A percentile compares a stretch with the other conserved stretches of the same genome.
Conservation (phyloP, 352 stramenopile genomes). For the Globisporangium parvum region DNA sequence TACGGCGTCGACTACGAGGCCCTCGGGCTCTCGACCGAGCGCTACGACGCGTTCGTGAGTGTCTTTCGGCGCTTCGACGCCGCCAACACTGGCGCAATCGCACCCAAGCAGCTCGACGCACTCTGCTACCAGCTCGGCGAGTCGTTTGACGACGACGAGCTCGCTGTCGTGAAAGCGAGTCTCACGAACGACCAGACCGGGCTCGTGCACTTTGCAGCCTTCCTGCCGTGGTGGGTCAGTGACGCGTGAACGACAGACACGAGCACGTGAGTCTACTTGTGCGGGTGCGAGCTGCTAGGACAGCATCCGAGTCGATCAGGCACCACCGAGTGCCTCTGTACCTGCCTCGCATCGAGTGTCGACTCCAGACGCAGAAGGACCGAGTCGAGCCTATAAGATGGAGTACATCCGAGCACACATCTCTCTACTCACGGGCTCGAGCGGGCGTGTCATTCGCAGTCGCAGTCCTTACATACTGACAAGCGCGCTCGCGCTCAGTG, state of each 20-base stretch:
- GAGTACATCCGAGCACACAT: neutral
- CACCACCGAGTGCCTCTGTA: too few relatives aligned
- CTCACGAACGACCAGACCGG: constrained; percentile 42
- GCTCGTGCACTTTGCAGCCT: constrained; percentile 57
- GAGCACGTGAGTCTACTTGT: too few relatives aligned
- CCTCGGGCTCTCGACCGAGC: constrained; percentile 35
- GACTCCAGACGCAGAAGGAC: neutral
- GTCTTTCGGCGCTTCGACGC: constrained; percentile 48
- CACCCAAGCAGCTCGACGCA: constrained; percentile 43
- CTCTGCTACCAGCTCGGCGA: constrained; percentile 58
- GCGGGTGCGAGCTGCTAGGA: too few relatives aligned
- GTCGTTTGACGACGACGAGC: constrained; percentile 50
- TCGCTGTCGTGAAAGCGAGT: constrained; percentile 36
- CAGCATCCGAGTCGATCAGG: too few relatives aligned
- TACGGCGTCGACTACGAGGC: constrained; percentile 50
- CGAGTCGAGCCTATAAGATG: neutral
- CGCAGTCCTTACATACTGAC: neutral
- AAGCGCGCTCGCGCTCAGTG: constrained; percentile 14
- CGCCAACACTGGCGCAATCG: constrained; percentile 41
- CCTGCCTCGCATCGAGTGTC: too few relatives aligned
- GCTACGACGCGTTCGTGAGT: constrained; percentile 55
- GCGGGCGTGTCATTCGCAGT: neutral
- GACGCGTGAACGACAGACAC: constrained; percentile 20
- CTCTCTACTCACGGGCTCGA: neutral
- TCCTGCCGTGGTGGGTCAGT: constrained; percentile 58